These are phyloP conservation scores for Geotrichum candidum DNA, from an alignment of 1,139 yeast species.

Conservation along the genomic window DNA sequence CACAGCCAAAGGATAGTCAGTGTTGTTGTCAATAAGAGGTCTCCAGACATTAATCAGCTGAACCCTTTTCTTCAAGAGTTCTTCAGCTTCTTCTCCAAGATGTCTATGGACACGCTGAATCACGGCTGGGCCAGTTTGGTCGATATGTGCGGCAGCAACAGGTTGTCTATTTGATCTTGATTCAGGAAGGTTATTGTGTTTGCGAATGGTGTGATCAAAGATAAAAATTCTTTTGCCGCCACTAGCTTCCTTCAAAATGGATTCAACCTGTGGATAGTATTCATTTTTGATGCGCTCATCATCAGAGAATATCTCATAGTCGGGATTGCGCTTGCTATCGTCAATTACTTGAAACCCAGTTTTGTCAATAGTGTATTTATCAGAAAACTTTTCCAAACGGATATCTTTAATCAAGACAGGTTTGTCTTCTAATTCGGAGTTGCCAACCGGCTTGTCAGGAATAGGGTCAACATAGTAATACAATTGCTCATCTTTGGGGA, in stretches of 20 bases:
- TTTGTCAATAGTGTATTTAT: constrained; percentile 3
- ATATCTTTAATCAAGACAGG: constrained; percentile 13
- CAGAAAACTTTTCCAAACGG: constrained; percentile 18
- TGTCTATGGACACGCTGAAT: constrained; percentile 23
- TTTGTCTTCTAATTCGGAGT: constrained; percentile 1
- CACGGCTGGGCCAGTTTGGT: constrained; percentile 27
- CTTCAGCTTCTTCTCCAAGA: constrained; percentile 22
- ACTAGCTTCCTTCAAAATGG: constrained; percentile 15
- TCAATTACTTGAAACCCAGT: constrained; percentile 15
- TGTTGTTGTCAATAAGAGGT: constrained; percentile 23
- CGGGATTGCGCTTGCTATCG: constrained; percentile 11
- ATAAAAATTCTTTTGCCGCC: constrained; percentile 22
- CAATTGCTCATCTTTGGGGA: not conserved
- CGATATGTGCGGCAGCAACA: constrained; percentile 24
- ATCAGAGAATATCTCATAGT: constrained; percentile 19
- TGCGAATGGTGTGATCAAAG: constrained; percentile 27
- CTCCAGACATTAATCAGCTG: constrained; percentile 29
- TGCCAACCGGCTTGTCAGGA: not conserved
- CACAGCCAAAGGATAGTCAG: constrained; percentile 25
- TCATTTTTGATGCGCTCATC: constrained; percentile 20
- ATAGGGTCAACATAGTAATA: not conserved
- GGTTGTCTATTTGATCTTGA: constrained; percentile 22
- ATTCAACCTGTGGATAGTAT: constrained; percentile 23
- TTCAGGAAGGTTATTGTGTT: constrained; percentile 14
- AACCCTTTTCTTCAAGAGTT: constrained; percentile 20